Evolutionary conservation across 257 asterid genomes (phyloP), one percentile per base, ranked within the genome.

Genomic region (Plantago ovata): DNA sequence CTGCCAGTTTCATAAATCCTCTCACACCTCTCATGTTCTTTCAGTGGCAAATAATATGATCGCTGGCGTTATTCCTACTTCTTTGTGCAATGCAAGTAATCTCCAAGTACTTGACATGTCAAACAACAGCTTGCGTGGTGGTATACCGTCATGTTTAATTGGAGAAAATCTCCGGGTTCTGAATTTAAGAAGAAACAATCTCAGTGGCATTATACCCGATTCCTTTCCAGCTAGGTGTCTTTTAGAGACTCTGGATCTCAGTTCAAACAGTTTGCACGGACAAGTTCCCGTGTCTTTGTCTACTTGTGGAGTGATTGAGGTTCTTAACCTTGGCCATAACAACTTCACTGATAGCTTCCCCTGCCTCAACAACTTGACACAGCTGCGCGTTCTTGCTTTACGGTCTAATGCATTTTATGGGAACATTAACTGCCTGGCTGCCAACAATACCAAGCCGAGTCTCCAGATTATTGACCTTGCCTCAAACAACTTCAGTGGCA

Each of bases 21-120:
- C 32, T 71, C 10, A 7, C 32, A 8, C 0, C 4, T 8, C 56
- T 56, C 6, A 0, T 13, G 44, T 82, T 68, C 61, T 73, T 88
- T 81, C 86, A 0, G 23, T 76, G 32, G 79, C 85, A 10, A 68
- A 76, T 65, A 85, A 70, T 41, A 73, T 45, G 15, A 65, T 88
- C 50, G n/a, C 10, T 0, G 81, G 95, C 2, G 19, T 18, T 0
- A 79, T 88, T 32, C 87, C 96, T 13, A 54, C 46, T 42, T 88
- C 94, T 1, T 16, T 85, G 1, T 85, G 96, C 75, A 75, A 74
- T 1, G 69, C 78, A 9, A 70, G 47, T 45, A 19, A 18, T 1
- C 75, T 88, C 18, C 63, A 64, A 56, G 67, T 75, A 6, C 84
- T 88, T 2, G 85, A 83, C 66, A 60, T 86, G 56, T 83, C 89